These are phyloP conservation scores for Neurospora crassa DNA, from an alignment of 2,329 filamentous ascomycete species.

Conservation along the genomic window DNA sequence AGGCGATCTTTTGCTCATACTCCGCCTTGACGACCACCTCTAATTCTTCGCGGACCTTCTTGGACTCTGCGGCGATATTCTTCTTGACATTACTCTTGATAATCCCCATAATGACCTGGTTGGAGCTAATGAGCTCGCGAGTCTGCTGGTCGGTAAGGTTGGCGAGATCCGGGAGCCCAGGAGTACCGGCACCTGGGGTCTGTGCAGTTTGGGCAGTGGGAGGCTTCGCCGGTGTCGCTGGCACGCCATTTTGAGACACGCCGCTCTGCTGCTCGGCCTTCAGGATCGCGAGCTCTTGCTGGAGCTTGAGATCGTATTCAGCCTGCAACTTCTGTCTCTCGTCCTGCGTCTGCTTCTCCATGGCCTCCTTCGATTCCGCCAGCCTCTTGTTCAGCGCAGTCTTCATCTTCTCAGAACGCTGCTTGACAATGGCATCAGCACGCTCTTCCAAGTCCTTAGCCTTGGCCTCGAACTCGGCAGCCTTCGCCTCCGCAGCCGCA, in stretches of 20 bases:
- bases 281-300: slow-evolving; percentile 56
- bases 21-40: slow-evolving; percentile 37
- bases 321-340: slow-evolving; percentile 42
- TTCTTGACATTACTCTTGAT: slow-evolving; percentile 56
- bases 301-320: slow-evolving; percentile 39
- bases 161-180: slow-evolving; percentile 32
- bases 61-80: slow-evolving; percentile 57
- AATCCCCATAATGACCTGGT: slow-evolving; percentile 48
- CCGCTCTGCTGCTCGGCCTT: slow-evolving; percentile 39
- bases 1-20: slow-evolving; percentile 42
- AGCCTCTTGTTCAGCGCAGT: slow-evolving; percentile 60
- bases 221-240: slow-evolving; percentile 18
- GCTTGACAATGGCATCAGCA: slow-evolving; percentile 51
- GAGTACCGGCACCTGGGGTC: slow-evolving; percentile 26
- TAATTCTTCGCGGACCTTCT: slow-evolving; percentile 46
- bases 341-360: slow-evolving; percentile 39
- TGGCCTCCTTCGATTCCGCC: slow-evolving; percentile 49
- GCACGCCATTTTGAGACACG: slow-evolving; percentile 16
- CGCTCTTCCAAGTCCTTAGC: slow-evolving; percentile 54
- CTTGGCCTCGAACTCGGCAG: slow-evolving; percentile 55
- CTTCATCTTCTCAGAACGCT: slow-evolving; percentile 61
- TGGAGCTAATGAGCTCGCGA: slow-evolving; percentile 46
- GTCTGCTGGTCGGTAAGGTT: slow-evolving; percentile 45
- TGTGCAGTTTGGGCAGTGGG: slow-evolving; percentile 21
- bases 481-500: slow-evolving; percentile 48